Conservation (phyloP, 352 stramenopile genomes). For the Pythium plurisporium region DNA sequence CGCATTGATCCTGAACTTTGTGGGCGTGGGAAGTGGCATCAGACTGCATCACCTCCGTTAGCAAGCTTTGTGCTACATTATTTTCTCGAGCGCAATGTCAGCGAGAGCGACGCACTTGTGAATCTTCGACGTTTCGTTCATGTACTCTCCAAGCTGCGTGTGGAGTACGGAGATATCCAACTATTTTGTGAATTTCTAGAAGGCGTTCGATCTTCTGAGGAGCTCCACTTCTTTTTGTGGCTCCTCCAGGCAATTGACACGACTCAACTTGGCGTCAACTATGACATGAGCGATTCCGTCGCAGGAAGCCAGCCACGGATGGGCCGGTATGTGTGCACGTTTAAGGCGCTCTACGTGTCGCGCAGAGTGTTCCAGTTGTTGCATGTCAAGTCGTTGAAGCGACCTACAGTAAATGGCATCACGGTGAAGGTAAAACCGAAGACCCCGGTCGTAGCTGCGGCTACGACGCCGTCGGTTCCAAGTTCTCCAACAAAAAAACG, state of each 20-base stretch:
- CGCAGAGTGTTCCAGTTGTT: slow-evolving; percentile 45
- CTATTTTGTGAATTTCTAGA: slow-evolving; percentile 65
- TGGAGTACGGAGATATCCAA: slow-evolving; percentile 30
- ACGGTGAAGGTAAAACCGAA: background rate
- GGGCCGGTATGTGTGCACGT: slow-evolving; percentile 32
- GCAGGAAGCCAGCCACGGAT: background rate
- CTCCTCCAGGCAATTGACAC: slow-evolving; percentile 44
- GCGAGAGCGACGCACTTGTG: slow-evolving; percentile 26
- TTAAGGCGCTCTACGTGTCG: slow-evolving; percentile 52
- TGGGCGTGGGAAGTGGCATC: slow-evolving; percentile 1
- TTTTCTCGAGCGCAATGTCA: slow-evolving; percentile 44
- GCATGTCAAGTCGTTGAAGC: slow-evolving; percentile 31
- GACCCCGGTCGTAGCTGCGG: background rate
- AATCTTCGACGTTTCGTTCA: slow-evolving; percentile 36
- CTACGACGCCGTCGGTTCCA: background rate
- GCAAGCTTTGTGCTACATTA: slow-evolving; percentile 41
- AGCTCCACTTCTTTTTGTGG: slow-evolving; percentile 56
- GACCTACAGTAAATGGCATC: slow-evolving; percentile 5
- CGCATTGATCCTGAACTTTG: slow-evolving; percentile 5
- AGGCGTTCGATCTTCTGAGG: slow-evolving; percentile 25
- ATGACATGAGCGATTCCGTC: slow-evolving; percentile 20
- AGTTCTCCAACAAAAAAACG: slow-evolving; percentile 28
- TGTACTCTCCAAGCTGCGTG: slow-evolving; percentile 28
- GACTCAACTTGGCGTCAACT: slow-evolving; percentile 42
- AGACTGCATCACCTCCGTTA: slow-evolving; percentile 11